Evolutionary conservation across 2,329 filamentous ascomycete genomes (phyloP), one percentile per base, ranked within the genome.

Genomic region (Aureobasidium uvarum): DNA sequence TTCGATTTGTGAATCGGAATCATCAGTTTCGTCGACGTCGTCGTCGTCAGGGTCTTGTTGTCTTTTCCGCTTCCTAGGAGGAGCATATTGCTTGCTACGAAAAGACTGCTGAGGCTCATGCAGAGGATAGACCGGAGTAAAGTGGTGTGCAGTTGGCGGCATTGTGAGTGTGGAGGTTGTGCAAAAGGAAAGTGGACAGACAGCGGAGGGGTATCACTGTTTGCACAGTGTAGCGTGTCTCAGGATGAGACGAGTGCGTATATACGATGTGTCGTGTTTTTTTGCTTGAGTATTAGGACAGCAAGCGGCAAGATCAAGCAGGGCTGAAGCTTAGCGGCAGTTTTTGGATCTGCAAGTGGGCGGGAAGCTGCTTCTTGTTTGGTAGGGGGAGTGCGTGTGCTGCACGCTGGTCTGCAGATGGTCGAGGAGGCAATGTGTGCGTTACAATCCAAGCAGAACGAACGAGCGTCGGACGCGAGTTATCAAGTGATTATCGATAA

Each of bases 1-100:
- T 5, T 46, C 16, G 33, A 28, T 8, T 43, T 45, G 16, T 11
- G 14, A 18, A 72, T 72, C 73, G 68, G 73, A 70, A 69, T 77
- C 77, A 18, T 67, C 66, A 28, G 45, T 58, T 5, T 68, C 66
- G 38, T 64, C 64, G 36, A 65, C 66, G 46, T 64, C 64, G 36
- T 66, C 66, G 46, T 64, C 64, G n/a, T 66, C 39, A 18, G 14
- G 33, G 23, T n/a, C 62, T 11, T 43, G 59, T 51, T 68, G 71
- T 33, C 62, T 68, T 36, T 67, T 70, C 11, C 67, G 68, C 33
- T 51, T 70, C 38, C 64, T 69, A 13, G 69, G 68, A 45, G 56
- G 55, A 39, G 50, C 64, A 48, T 66, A 66, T 50, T 63, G 55
- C 36, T 66, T 67, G 50, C 56, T 51, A 28, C 63, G 63, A 50